phyloP scores from a whole-genome alignment of 2,329 filamentous ascomycete species.

The Furcasterigmium sp. region DNA sequence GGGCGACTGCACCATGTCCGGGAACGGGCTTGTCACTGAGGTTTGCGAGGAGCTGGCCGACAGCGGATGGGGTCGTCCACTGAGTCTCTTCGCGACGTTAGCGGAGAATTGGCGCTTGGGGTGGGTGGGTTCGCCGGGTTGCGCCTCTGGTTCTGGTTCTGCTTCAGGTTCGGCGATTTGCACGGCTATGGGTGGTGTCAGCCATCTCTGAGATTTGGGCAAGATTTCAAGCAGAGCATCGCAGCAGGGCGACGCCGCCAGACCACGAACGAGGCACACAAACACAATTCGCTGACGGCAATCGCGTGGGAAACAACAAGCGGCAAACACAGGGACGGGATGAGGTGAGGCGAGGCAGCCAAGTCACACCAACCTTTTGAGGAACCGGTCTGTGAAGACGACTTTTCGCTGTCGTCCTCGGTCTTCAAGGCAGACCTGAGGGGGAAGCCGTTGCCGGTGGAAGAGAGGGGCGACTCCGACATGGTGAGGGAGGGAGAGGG shows the following conservation, averaged over 20 bases:
- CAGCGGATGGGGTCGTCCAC: slow-evolving; percentile 24
- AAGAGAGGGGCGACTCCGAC: slow-evolving; percentile 8
- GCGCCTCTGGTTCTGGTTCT: slow-evolving; percentile 25
- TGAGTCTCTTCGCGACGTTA: slow-evolving; percentile 36
- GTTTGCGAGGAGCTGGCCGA: slow-evolving; percentile 35
- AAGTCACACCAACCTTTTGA: slow-evolving; percentile 35
- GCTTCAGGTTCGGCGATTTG: slow-evolving; percentile 51
- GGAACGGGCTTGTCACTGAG: slow-evolving; percentile 32
- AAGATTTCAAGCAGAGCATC: neutral
- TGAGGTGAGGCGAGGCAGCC: slow-evolving; percentile 1
- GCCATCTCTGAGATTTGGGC: neutral
- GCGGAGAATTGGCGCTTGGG: slow-evolving; percentile 39
- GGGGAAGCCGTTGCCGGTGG: slow-evolving; percentile 15
- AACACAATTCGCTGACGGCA: slow-evolving; percentile 1
- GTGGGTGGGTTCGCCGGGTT: slow-evolving; percentile 8
- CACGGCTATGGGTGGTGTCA: slow-evolving; percentile 34
- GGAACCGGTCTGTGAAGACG: slow-evolving; percentile 27
- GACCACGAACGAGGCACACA: neutral
- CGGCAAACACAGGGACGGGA: slow-evolving; percentile 1
- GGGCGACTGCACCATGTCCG: slow-evolving; percentile 22
- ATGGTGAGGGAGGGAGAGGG: slow-evolving; percentile 2
- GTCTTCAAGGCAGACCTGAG: slow-evolving; percentile 38
- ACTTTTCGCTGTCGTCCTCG: slow-evolving; percentile 34
- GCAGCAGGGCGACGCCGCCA: neutral
- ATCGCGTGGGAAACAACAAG: slow-evolving; percentile 18